Evolutionary conservation across 768 basidiomycete species (phyloP), one percentile per base, ranked within the genome.

Genomic region (Leccinum disarticulatum): DNA sequence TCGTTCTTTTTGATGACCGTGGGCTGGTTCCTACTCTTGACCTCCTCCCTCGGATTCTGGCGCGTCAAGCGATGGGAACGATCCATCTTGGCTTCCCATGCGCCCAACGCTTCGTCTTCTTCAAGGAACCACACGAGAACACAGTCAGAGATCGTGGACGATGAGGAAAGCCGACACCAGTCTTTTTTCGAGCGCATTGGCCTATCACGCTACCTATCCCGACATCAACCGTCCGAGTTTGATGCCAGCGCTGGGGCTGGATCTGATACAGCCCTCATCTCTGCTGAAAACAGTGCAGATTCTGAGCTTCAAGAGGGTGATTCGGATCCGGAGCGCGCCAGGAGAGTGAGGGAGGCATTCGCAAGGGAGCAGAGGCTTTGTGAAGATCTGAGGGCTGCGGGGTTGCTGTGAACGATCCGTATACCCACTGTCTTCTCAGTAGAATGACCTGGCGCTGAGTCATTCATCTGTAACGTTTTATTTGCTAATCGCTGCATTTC

Each of bases 1-100:
- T 92, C 93, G 15, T 98, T 98, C 78, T 85, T 95, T 76, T 76
- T 98, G 64, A 97, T 98, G 92, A 93, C 89, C 36, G 77, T 93
- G 52, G 92, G 88, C 2, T 93, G 91, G 91, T 93, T 92, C 74
- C 78, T 94, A 52, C 83, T 98, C 43, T 79, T 98, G 55, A 97
- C 93, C 2, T 92, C 91, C n/a, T 68, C 95, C 9, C 88, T 96
- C 46, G 87, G 91, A 27, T 97, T 87, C 75, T 93, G 89, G 88
- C 86, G 92, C 38, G 89, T 93, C 58, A 94, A 93, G 70, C 85
- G 90, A 52, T 94, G 91, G 91, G 92, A 94, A 71, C 80, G 83
- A 58, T 84, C 87, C 15, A 87, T 94, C 58, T 77, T 90, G 25
- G 79, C 82, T 9, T 84, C 88, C 6, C 62, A 72, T 54, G 9